Evolutionary conservation across 805 yeast genomes (phyloP).

Genomic region (Komagataella kurtzmanii): DNA sequence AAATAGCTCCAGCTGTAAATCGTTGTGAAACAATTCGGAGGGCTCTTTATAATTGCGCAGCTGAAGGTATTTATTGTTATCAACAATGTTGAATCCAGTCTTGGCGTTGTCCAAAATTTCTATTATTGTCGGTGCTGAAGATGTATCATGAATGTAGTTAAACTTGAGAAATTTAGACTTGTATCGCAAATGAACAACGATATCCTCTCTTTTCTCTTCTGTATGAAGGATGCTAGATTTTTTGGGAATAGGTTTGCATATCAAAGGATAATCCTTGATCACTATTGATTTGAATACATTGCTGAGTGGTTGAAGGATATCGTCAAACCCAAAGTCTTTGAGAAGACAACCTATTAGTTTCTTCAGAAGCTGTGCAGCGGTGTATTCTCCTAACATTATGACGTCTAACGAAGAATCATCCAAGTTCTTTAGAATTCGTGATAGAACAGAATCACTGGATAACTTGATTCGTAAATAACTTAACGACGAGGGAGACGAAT

Average conservation of each 20-base stretch:
- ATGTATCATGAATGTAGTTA: constrained; percentile 45
- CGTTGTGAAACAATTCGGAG: background rate
- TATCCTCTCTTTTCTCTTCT: constrained; percentile 14
- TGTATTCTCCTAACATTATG: constrained; percentile 28
- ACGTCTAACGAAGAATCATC: constrained; percentile 23
- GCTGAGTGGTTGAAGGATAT: constrained; percentile 47
- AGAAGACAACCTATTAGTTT: constrained; percentile 57
- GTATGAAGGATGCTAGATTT: constrained; percentile 8
- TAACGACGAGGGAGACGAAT: constrained; percentile 40
- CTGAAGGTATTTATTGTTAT: background rate
- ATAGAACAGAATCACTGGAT: constrained; percentile 22
- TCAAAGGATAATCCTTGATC: constrained; percentile 51
- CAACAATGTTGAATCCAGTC: constrained; percentile 48
- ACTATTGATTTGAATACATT: constrained; percentile 54
- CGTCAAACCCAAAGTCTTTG: constrained; percentile 72
- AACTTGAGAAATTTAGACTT: constrained; percentile 46
- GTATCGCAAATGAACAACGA: constrained; percentile 32
- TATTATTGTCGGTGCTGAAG: constrained; percentile 67
- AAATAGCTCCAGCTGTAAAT: background rate
- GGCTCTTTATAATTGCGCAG: background rate
- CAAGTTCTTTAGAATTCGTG: constrained; percentile 31
- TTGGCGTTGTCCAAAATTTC: constrained; percentile 75
- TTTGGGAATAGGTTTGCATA: constrained; percentile 21
- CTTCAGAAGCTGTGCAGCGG: constrained; percentile 40
- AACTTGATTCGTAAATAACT: constrained; percentile 28